Percentiles rank a stretch among this genome's conserved stretches.
phyloP scores from a whole-genome alignment of 2,329 filamentous ascomycete genomes.

The Venturia nashicola region DNA sequence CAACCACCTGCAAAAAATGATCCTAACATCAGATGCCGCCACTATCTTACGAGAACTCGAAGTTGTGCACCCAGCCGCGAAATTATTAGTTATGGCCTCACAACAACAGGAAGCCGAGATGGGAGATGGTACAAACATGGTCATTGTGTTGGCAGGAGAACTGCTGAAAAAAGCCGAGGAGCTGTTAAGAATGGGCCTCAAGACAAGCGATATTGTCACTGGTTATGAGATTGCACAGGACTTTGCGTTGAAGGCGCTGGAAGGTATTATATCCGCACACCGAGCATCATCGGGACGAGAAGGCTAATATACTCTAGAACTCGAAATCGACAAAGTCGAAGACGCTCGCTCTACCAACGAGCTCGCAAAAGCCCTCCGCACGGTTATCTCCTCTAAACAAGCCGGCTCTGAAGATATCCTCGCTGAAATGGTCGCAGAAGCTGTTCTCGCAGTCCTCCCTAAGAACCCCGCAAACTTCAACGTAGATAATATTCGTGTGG shows the following conservation, averaged over 20 bases:
- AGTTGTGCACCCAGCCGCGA: conserved; percentile 94
- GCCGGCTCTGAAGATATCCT: conserved; percentile 85
- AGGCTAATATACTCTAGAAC: conserved; percentile 38
- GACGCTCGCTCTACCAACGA: conserved; percentile 71
- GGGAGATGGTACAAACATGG: conserved; percentile 95
- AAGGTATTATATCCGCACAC: conserved; percentile 37
- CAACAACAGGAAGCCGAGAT: conserved; percentile 99
- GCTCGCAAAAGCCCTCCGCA: conserved; percentile 88
- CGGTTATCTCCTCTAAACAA: conserved; percentile 94
- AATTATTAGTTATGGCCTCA: conserved; percentile 94
- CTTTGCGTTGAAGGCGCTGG: conserved; percentile 72
- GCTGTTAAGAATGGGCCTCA: conserved; percentile 88
- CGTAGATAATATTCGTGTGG: conserved; percentile 95
- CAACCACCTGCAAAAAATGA: conserved; percentile 99
- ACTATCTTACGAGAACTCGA: conserved; percentile 96
- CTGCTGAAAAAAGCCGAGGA: conserved; percentile 95
- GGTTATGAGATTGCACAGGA: conserved; percentile 93
- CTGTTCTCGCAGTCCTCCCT: conserved; percentile 73
- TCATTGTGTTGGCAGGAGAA: conserved; percentile 91
- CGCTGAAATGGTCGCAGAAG: conserved; percentile 75
- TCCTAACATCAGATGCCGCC: conserved; percentile 92
- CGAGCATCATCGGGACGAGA: neutral
- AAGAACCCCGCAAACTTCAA: conserved; percentile 97
- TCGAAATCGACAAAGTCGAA: conserved; percentile 81
- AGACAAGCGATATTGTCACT: conserved; percentile 93